Conservation (phyloP, 2,329 filamentous ascomycete genomes). For the Cladophialophora carrionii region DNA sequence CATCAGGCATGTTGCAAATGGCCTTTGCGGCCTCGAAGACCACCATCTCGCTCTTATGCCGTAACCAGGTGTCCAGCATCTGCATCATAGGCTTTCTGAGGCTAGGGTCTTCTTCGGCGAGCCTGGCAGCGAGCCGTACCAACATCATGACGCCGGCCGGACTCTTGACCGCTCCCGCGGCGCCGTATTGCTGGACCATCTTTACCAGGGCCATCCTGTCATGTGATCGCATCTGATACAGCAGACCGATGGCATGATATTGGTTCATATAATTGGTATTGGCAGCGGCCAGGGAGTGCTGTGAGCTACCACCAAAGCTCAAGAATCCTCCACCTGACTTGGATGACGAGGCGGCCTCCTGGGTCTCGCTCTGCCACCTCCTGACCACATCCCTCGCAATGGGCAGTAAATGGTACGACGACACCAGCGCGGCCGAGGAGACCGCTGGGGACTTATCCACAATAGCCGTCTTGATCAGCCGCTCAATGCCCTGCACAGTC, state of each 20-base stretch:
- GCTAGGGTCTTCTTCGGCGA: slow-evolving; percentile 88
- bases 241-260: slow-evolving; percentile 94
- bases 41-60: slow-evolving; percentile 99
- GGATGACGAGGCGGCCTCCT: slow-evolving; percentile 87
- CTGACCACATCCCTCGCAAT: slow-evolving; percentile 93
- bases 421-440: slow-evolving; percentile 91
- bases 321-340: slow-evolving; percentile 91
- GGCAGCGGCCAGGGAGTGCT: slow-evolving; percentile 68
- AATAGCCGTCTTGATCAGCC: slow-evolving; percentile 98
- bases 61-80: slow-evolving; percentile 91
- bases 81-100: slow-evolving; percentile 96
- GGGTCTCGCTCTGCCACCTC: slow-evolving; percentile 98
- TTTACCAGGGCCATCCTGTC: slow-evolving; percentile 98
- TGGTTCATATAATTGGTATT: slow-evolving; percentile 97
- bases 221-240: slow-evolving; percentile 97
- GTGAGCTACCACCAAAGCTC: slow-evolving; percentile 80
- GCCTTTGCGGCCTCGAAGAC: slow-evolving; percentile 99
- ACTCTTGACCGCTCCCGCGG: slow-evolving; percentile 89
- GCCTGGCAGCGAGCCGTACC: slow-evolving; percentile 86
- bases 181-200: slow-evolving; percentile 99
- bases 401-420: slow-evolving; percentile 95
- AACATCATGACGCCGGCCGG: slow-evolving; percentile 90
- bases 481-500: slow-evolving; percentile 95
- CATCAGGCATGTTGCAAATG: slow-evolving; percentile 91
- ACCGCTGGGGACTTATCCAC: slow-evolving; percentile 99